Evolutionary conservation across 768 basidiomycete species (phyloP), one percentile per base, ranked within the genome.

Genomic region (Galerina marginata): DNA sequence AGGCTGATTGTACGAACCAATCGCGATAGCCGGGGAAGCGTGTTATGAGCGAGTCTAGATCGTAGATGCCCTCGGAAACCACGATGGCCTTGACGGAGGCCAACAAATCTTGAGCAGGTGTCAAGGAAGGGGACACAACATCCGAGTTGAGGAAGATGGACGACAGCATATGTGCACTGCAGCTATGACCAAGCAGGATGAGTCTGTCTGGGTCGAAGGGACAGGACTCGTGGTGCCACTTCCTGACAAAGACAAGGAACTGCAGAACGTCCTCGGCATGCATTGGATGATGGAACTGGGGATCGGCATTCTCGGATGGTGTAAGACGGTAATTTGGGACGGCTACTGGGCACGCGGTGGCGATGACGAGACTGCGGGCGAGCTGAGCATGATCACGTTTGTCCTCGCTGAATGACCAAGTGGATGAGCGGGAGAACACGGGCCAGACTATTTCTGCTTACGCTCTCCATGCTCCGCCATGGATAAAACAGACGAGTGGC

Each of bases 391-490:
- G 82, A 62, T 88, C 79, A 3, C 71, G 69, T 75, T 94, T 94
- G 76, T 92, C 91, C 65, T 91, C 91, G 46, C 91, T 92, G 71
- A 26, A 58, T 38, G 47, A 9, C 33, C 11, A 48, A 33, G 20
- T 20, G 20, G 56, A 45, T 33, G 60, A 15, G 39, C 16, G 51
- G 16, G 4, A 43, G 43, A 26, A 29, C 6, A n/a, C n/a, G 14
- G 33, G 43, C 9, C 60, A 51, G 54, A 56, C 40, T 49, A 61
- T 69, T 14, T 40, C 39, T 25, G 37, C 89, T 78, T 69, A 92
- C 92, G 85, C 72, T 67, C 86, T 78, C 93, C 93, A 95, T 23
- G 92, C 93, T 37, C 93, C 93, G 33, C 93, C 93, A 65, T 93
- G 93, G 29, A 93, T 76, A 67, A 92, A 93, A 67, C 86, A 85